Base-by-base conservation (phyloP, 352 stramenopile genomes). In the Hyaloperonospora arabidopsidis region DNA sequence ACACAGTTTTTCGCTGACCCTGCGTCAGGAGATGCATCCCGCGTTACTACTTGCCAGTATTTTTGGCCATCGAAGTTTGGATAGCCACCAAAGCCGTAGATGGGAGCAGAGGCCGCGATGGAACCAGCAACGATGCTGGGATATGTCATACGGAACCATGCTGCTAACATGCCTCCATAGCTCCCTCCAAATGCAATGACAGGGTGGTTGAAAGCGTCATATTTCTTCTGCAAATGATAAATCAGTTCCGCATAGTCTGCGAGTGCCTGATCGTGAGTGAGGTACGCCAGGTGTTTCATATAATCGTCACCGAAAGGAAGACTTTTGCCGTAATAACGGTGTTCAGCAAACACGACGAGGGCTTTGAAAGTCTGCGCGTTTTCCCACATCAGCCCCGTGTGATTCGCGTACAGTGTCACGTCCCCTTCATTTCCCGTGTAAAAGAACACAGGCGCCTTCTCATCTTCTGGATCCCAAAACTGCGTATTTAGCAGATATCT, bases 131-230 rank as follows among this genome's bases (percentile, higher is more conserved):
- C 73, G 8, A 96, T 74, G 45, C 80, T 65, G 10, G 95, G 93
- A 67, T 98, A 98, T 73, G 97, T 97, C 65, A 97, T 93, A n/a
- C 94, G 84, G 55, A 97, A 85, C 87, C 92, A 98, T 23, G 86
- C 73, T 12, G 86, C 86, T 7, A 98, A 74, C 94, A 98, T 98
- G 6, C 95, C 95, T 21, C 95, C 92, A 60, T 98, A 98, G 54
- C 72, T 93, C n/a, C 94, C 95, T 29, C 95, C 95, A 68, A 98
- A 98, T 0, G 79, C 84, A 48, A 98, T 95, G 25, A 98, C 87
- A 0, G 93, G 72, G 54, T 90, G 79, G 48, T 81, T 60, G 5
- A 77, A 54, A 17, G 84, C 81, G 13, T 77, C 64, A 64, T 87
- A 79, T 18, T 95, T 72, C 18, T 63, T 52, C 57, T 96, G 86